Conservation (phyloP, 305 asterid species). For the Rubia peregrina region DNA sequence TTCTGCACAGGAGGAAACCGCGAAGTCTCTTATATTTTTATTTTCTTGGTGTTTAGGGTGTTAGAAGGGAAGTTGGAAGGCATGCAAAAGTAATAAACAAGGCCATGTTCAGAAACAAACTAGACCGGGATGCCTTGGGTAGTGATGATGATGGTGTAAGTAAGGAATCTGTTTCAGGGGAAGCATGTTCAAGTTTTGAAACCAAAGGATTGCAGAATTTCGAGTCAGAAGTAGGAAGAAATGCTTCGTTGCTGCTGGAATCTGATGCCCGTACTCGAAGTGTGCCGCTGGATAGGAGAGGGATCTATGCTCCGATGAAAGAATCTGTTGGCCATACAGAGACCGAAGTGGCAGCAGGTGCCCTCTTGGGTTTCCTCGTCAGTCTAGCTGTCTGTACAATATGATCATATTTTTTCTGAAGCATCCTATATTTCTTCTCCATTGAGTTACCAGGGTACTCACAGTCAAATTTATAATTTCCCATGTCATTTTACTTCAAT, state of each 20-base stretch:
- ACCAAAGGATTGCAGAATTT: slow-evolving; percentile 22
- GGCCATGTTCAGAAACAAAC: slow-evolving; percentile 29
- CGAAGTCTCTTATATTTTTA: not conserved
- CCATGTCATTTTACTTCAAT: not conserved
- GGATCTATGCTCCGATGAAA: slow-evolving; percentile 34
- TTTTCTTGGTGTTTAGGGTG: slow-evolving; percentile 50
- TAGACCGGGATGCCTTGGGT: slow-evolving; percentile 23
- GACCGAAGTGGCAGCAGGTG: slow-evolving; percentile 79
- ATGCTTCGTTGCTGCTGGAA: slow-evolving; percentile 34
- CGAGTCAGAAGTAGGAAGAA: slow-evolving; percentile 18
- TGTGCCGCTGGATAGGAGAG: not conserved
- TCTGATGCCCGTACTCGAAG: slow-evolving; percentile 26
- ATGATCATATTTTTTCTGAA: not conserved
- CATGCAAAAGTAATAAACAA: slow-evolving; percentile 70
- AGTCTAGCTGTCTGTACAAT: slow-evolving; percentile 42
- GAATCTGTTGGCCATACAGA: slow-evolving; percentile 90
- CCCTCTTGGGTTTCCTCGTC: slow-evolving; percentile 67
- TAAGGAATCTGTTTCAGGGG: slow-evolving; percentile 29
- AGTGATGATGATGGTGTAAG: slow-evolving; percentile 20
- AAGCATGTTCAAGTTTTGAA: slow-evolving; percentile 30
- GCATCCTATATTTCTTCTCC: not conserved
- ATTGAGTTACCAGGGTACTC: not conserved
- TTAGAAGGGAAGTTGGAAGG: slow-evolving; percentile 84
- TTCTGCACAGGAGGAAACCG: not conserved
- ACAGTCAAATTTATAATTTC: not conserved